Conservation (phyloP, 2,329 filamentous ascomycete species). For the Cordyceps militaris region DNA sequence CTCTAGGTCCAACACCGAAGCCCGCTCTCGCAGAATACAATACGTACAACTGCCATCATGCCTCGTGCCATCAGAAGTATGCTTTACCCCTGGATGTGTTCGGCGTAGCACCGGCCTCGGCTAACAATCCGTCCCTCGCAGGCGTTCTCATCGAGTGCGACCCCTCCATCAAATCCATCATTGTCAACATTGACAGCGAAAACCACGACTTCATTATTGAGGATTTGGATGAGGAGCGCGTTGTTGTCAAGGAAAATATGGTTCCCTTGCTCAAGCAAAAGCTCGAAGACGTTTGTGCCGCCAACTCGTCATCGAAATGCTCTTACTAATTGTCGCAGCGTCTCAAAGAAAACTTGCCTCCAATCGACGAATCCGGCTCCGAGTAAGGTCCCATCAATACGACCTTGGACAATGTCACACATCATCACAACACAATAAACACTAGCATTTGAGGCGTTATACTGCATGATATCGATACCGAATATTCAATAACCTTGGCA, state of each 20-base stretch:
- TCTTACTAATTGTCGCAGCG: constrained; percentile 27
- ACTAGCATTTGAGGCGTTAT: constrained; percentile 2
- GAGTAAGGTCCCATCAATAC: constrained; percentile 26
- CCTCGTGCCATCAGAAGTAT: constrained; percentile 26
- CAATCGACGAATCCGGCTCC: constrained; percentile 45
- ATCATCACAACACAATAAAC: constrained; percentile 13
- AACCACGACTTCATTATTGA: constrained; percentile 71
- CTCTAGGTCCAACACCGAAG: neutral
- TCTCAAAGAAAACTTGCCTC: constrained; percentile 45
- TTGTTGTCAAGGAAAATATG: constrained; percentile 70
- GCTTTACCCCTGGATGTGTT: constrained; percentile 52
- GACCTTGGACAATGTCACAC: neutral
- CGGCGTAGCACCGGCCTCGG: neutral
- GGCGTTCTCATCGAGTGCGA: constrained; percentile 76
- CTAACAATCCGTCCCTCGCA: constrained; percentile 19
- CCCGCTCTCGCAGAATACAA: too few relatives aligned
- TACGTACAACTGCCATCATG: neutral
- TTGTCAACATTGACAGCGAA: constrained; percentile 65
- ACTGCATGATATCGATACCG: neutral
- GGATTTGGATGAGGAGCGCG: constrained; percentile 69
- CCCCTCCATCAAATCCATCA: constrained; percentile 81
- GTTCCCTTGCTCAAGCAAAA: constrained; percentile 58
- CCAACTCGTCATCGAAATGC: neutral
- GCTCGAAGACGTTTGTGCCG: constrained; percentile 57
- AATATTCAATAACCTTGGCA: neutral